Evolutionary conservation across 805 yeast species (phyloP).

Genomic region (Debaryomyces castellii): DNA sequence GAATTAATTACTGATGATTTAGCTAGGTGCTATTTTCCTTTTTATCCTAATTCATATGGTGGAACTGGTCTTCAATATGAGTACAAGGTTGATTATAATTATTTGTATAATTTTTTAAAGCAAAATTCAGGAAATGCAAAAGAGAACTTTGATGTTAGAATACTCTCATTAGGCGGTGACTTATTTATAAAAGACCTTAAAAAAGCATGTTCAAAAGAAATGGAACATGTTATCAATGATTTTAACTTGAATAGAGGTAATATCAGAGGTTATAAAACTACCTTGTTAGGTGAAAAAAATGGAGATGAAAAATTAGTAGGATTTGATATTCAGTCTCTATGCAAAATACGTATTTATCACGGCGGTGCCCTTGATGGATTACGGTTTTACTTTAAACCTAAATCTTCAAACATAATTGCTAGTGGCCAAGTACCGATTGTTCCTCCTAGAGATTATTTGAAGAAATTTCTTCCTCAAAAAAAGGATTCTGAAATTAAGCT

Average conservation of each 20-base stretch:
- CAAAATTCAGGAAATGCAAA: constrained; percentile 22
- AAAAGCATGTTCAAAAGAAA: constrained; percentile 20
- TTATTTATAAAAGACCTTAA: constrained; percentile 54
- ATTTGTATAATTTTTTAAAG: constrained; percentile 30
- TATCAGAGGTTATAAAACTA: constrained; percentile 39
- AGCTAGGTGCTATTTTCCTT: constrained; percentile 61
- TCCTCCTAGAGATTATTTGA: constrained; percentile 47
- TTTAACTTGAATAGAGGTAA: constrained; percentile 44
- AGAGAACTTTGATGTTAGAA: constrained; percentile 48
- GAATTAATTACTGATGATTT: constrained; percentile 64
- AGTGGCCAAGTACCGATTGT: constrained; percentile 35
- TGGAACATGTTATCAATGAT: constrained; percentile 23
- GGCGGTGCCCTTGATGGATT: constrained; percentile 86
- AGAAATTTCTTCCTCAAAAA: constrained; percentile 15
- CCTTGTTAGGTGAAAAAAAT: constrained; percentile 26
- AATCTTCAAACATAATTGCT: background rate
- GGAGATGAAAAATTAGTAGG: constrained; percentile 22
- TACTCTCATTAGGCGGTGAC: constrained; percentile 62
- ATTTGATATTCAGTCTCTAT: constrained; percentile 39
- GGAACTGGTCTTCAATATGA: constrained; percentile 63
- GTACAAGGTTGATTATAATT: constrained; percentile 46
- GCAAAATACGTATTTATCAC: constrained; percentile 62
- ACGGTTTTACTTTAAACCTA: constrained; percentile 40
- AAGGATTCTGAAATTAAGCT: background rate
- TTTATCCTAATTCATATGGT: constrained; percentile 50